These are phyloP conservation scores for Typha latifolia DNA, from an alignment of 176 grass and related monocot genomes.

Conservation along the genomic window DNA sequence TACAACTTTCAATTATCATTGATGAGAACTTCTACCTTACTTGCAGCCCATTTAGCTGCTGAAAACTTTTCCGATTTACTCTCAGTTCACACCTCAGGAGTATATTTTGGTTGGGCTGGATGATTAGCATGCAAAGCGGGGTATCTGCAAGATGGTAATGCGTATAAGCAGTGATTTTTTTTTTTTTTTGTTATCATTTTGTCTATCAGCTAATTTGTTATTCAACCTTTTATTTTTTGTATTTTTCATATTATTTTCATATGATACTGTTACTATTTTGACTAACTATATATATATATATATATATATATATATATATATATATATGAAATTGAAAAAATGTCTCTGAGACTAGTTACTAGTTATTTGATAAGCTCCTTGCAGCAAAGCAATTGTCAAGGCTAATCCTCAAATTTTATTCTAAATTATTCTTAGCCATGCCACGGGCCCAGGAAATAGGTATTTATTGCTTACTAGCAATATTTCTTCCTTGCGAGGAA, in stretches of 20 bases:
- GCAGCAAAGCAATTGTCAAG: constrained; percentile 12
- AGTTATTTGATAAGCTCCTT: constrained; percentile 45
- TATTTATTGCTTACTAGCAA: too few relatives aligned
- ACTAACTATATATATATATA: too few relatives aligned
- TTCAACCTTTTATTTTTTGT: too few relatives aligned
- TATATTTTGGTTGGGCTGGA: constrained; percentile 92
- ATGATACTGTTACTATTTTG: too few relatives aligned
- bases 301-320: too few relatives aligned
- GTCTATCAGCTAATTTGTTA: too few relatives aligned
- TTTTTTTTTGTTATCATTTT: too few relatives aligned
- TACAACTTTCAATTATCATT: not conserved
- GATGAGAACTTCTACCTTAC: constrained; percentile 4
- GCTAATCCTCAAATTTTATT: not conserved
- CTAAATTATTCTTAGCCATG: not conserved
- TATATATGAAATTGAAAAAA: too few relatives aligned
- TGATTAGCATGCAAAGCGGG: constrained; percentile 53
- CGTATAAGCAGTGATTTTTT: constrained; percentile 54
- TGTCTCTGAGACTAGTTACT: too few relatives aligned
- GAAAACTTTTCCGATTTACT: constrained; percentile 74
- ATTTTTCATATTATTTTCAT: too few relatives aligned
- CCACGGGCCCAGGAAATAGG: not conserved
- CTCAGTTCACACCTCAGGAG: constrained; percentile 79
- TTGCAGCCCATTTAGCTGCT: constrained; percentile 69
- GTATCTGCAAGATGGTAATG: constrained; percentile 95
- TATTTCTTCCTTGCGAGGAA: too few relatives aligned